A percentile compares a stretch with the other conserved stretches of the same genome.
Evolutionary conservation across 495 filamentous ascomycete genomes (phyloP).

Genomic region (Aspergillus olivimuriae): DNA sequence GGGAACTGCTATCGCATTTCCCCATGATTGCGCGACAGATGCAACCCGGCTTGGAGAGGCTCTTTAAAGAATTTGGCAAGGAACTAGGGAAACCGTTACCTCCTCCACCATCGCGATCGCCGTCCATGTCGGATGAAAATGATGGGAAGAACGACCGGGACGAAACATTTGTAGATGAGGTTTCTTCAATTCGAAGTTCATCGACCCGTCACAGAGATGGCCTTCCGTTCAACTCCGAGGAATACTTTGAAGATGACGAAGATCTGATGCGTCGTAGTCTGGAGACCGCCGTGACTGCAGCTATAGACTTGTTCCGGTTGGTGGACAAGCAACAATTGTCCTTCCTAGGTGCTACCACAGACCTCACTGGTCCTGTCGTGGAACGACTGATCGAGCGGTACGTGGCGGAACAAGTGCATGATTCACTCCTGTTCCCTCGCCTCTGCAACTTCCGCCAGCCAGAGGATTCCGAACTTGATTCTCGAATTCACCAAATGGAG

Average conservation of each 20-base stretch:
- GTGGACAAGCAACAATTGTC: conserved; percentile 96
- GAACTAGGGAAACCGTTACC: conserved; percentile 82
- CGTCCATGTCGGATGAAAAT: conserved; percentile 29
- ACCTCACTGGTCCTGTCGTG: conserved; percentile 85
- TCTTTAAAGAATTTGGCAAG: conserved; percentile 83
- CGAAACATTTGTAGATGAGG: conserved; percentile 24
- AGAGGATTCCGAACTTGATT: conserved; percentile 88
- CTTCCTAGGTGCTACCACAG: conserved; percentile 83
- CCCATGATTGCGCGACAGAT: conserved; percentile 97
- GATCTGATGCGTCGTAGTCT: conserved; percentile 76
- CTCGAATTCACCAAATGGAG: conserved; percentile 85
- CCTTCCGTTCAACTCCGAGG: conserved; percentile 42
- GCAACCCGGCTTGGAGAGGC: conserved; percentile 82
- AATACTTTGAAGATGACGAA: conserved; percentile 74
- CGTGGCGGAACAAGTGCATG: conserved; percentile 88
- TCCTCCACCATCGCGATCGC: conserved; percentile 60
- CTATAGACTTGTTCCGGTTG: conserved; percentile 90
- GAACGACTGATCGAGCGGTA: conserved; percentile 94
- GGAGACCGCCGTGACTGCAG: conserved; percentile 86
- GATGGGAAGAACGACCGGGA: conserved; percentile 18
- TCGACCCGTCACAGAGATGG: conserved; percentile 28
- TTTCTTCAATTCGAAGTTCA: conserved; percentile 30
- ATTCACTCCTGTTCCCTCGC: conserved; percentile 74
- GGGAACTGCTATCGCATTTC: conserved; percentile 84
- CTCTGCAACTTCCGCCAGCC: conserved; percentile 68